phyloP scores from a whole-genome alignment of 148 eudicot species.

The Limonium bicolor region DNA sequence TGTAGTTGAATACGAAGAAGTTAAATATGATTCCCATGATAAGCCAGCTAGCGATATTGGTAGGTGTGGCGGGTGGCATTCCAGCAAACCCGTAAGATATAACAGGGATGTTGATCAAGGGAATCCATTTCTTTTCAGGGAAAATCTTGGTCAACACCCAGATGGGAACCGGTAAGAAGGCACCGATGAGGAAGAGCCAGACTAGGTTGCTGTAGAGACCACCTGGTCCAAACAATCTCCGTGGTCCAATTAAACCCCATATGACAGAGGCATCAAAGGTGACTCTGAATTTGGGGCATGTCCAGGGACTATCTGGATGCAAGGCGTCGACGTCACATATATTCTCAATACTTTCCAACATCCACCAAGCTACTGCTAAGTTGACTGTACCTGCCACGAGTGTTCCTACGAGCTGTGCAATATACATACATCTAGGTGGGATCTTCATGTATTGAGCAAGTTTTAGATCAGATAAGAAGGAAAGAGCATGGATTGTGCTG shows the following conservation, averaged over 20 bases:
- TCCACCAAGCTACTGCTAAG: slow-evolving; percentile 97
- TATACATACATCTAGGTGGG: slow-evolving; percentile 89
- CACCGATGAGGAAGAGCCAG: slow-evolving; percentile 90
- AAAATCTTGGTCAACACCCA: slow-evolving; percentile 81
- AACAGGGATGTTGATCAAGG: slow-evolving; percentile 81
- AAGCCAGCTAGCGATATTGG: slow-evolving; percentile 92
- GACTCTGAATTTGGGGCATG: slow-evolving; percentile 91
- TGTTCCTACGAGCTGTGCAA: slow-evolving; percentile 88
- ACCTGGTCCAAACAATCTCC: slow-evolving; percentile 66
- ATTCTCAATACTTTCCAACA: slow-evolving; percentile 68
- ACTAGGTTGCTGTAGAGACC: slow-evolving; percentile 87
- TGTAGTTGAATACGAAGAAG: slow-evolving; percentile 74
- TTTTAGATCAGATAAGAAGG: slow-evolving; percentile 88
- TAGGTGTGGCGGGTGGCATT: slow-evolving; percentile 98
- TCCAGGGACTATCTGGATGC: slow-evolving; percentile 97
- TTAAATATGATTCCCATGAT: slow-evolving; percentile 73
- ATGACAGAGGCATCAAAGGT: slow-evolving; percentile 93
- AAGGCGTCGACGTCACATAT: slow-evolving; percentile 70
- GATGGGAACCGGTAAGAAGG: slow-evolving; percentile 72
- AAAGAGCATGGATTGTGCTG: slow-evolving; percentile 80
- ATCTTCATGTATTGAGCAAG: slow-evolving; percentile 99
- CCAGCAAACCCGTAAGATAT: slow-evolving; percentile 96
- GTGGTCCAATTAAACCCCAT: slow-evolving; percentile 98
- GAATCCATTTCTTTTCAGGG: slow-evolving; percentile 91
- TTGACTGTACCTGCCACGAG: slow-evolving; percentile 68